Evolutionary conservation across 768 basidiomycete genomes (phyloP).

Genomic region (Termitomyces eurrhizus): DNA sequence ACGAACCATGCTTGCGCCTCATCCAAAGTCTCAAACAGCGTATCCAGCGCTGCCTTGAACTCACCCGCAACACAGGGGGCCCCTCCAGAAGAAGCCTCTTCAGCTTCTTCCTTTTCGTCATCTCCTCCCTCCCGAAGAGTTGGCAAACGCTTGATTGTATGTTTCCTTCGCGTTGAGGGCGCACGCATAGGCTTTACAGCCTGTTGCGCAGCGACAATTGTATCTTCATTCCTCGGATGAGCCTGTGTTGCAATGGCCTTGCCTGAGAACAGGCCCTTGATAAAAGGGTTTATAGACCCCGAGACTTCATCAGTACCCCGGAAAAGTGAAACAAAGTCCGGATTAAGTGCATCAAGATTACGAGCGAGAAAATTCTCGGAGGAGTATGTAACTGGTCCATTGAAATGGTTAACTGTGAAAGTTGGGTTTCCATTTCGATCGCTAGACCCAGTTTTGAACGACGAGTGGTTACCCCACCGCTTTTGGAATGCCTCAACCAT

Average conservation of each 20-base stretch:
- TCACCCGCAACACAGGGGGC: slow-evolving; percentile 83
- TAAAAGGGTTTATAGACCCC: slow-evolving; percentile 88
- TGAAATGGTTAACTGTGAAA: slow-evolving; percentile 91
- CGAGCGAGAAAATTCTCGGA: slow-evolving; percentile 86
- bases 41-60: slow-evolving; percentile 81
- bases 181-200: slow-evolving; percentile 92
- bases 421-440: slow-evolving; percentile 79
- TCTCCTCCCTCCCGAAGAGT: slow-evolving; percentile 43
- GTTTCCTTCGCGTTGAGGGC: slow-evolving; percentile 84
- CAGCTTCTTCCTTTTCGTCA: slow-evolving; percentile 51
- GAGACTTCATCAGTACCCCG: slow-evolving; percentile 66
- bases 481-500: slow-evolving; percentile 96
- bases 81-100: slow-evolving; percentile 34
- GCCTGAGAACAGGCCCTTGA: slow-evolving; percentile 83
- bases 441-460: slow-evolving; percentile 77
- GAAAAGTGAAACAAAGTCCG: slow-evolving; percentile 89
- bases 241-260: slow-evolving; percentile 91
- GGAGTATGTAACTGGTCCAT: slow-evolving; percentile 89
- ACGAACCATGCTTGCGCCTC: slow-evolving; percentile 91
- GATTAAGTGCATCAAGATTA: slow-evolving; percentile 86
- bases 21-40: slow-evolving; percentile 80
- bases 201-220: slow-evolving; percentile 93
- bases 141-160: slow-evolving; percentile 60
- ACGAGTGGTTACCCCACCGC: slow-evolving; percentile 90
- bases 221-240: slow-evolving; percentile 91